Evolutionary conservation across 805 yeast species (phyloP), one percentile per base, ranked within the genome.

Genomic region (Spencermartinsiella europaea): DNA sequence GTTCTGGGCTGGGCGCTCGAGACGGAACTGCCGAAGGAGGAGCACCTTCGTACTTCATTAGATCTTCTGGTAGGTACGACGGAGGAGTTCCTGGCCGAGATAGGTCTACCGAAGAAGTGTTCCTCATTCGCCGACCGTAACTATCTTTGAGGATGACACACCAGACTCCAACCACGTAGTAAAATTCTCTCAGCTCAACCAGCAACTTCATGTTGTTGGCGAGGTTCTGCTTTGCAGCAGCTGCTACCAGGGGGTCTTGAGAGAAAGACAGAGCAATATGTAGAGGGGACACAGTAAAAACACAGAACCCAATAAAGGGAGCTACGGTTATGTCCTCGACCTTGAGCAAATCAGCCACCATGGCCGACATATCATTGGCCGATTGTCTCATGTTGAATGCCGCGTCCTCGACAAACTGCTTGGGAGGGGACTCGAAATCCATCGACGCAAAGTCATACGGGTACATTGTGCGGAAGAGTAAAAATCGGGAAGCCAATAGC

Each of bases 161-260:
- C 68, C 68, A 64, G 17, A 62, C 58, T 3, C 64, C 63, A 4
- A 64, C 66, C 36, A 61, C 57, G 25, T 55, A 55, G 68, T 68
- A 64, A 44, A 62, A 65, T 15, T 62, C 65, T 15, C 64, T 52
- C 52, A 64, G 44, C 16, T 49, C 47, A 17, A 64, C 62, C 38
- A 64, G 47, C 19, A 63, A 50, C 40, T 53, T 53, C 31, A 64
- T 52, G 31, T 64, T 64, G 21, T 52, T 56, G 4, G 68, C 62
- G 16, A 64, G 51, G 42, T 62, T 58, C 48, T 59, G 60, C 45
- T 63, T 62, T 2, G 68, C 68, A 38, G 48, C 45, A 14, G 51
- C 54, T 2, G 64, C 49, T 2, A 61, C 53, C 8, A 52, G 56
- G 4, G 59, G 40, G 39, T 63, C 65, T 5, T 49, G 31, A 14